Conservation (phyloP, 2,329 filamentous ascomycete species). For the Fusarium coicis region DNA sequence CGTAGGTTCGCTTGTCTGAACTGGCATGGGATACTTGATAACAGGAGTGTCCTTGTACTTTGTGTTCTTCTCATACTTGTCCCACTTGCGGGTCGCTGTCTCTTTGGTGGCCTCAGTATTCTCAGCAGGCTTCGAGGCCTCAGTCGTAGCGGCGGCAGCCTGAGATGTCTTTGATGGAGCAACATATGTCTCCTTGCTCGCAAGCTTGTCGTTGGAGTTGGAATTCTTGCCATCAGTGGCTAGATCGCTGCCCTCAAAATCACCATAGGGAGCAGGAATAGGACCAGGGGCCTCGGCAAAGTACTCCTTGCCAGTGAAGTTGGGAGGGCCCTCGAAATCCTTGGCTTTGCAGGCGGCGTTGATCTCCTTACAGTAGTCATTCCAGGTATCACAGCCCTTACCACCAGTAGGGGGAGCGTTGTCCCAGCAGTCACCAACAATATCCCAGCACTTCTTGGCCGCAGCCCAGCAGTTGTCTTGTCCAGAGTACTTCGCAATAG, state of each 20-base stretch:
- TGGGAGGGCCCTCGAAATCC: conserved; percentile 60
- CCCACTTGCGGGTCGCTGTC: conserved; percentile 20
- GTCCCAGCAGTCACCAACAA: conserved; percentile 69
- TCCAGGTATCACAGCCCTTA: conserved; percentile 70
- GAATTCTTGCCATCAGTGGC: conserved; percentile 17
- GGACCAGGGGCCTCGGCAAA: conserved; percentile 46
- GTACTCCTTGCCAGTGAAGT: conserved; percentile 51
- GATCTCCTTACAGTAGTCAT: conserved; percentile 67
- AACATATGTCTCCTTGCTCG: not conserved
- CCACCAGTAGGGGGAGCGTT: conserved; percentile 68
- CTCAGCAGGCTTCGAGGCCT: conserved; percentile 9
- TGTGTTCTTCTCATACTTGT: conserved; percentile 4
- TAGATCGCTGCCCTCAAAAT: conserved; percentile 36
- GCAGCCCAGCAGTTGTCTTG: conserved; percentile 70
- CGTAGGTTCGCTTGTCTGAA: conserved; percentile 25
- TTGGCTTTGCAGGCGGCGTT: conserved; percentile 55
- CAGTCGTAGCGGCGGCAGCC: conserved; percentile 7
- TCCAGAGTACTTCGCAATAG: conserved; percentile 66
- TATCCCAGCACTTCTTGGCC: conserved; percentile 66
- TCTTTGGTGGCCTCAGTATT: conserved; percentile 4
- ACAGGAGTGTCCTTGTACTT: conserved; percentile 26
- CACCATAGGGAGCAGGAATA: conserved; percentile 49
- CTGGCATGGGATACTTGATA: conserved; percentile 5
- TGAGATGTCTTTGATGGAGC: conserved; percentile 17
- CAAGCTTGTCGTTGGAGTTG: conserved; percentile 19